Base-by-base conservation (phyloP, 1,284 basidiomycete genomes). In the Ganoderma sinense region DNA sequence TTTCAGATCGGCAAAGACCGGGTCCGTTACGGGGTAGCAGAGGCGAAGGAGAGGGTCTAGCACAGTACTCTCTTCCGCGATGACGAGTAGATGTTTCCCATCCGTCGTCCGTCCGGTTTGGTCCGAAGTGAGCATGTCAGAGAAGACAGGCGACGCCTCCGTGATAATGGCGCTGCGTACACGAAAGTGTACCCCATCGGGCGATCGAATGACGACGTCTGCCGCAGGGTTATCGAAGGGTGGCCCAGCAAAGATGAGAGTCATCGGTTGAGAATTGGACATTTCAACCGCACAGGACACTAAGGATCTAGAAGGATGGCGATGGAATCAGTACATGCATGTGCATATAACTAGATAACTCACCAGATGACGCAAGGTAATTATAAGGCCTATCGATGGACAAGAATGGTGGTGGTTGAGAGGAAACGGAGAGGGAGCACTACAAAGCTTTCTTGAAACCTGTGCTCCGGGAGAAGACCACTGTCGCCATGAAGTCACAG, bases 121-220 rank as follows among this genome's bases (percentile, higher is more conserved):
- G 11, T 48, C 14, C 11, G 45, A 51, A 18, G 4, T 31, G 62
- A 84, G 80, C 81, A 84, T 82, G 26, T 77, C 74, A 31, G 77
- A 72, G 67, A 86, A 85, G 65, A 83, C 74, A 5, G 64, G 73
- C 75, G 78, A 77, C 61, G 78, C 67, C 29, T 71, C 70, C 2
- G 58, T 31, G 36, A 74, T 66, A 39, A 72, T 72, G 23, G 56
- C 51, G 31, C 63, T 71, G 41, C 67, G 58, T 16, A 70, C 62
- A n/a, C 62, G 59, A 31, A 72, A 72, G 75, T 68, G 66, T 33
- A 74, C 64, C 5, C 45, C 56, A 45, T 67, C 63, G 14, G 75
- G 75, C 69, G 78, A 69, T 69, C 73, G 75, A 72, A 76, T 71
- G 78, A 78, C 78, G 71, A 76, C 70, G 75, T 76, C 72, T 73